Base-by-base conservation (phyloP, 2,329 filamentous ascomycete species). In the Penicillium sp. region DNA sequence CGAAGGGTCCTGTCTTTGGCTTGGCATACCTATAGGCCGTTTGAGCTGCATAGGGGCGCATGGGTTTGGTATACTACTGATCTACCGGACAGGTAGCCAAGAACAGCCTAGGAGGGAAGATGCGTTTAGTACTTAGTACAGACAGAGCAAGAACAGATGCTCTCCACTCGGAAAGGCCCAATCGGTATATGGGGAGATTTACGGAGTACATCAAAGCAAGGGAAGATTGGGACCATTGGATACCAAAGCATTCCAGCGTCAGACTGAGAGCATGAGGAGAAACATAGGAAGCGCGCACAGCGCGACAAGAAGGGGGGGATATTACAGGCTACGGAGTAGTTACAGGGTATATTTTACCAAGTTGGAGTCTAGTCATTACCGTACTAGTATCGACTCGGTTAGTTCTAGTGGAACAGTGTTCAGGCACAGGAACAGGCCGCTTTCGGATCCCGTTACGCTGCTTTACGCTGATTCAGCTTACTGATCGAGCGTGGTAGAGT, bases 251-350 rank as follows among this genome's bases (percentile, higher is more conserved):
- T 48, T 46, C 42, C 29, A 44, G 40, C 31, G 31, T 20, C 48
- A 42, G 43, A 29, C 42, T 23, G 32, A 41, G 35, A 31, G 25
- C 32, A 35, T 35, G 32, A 20, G 32, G 31, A 32, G 32, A 18
- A 35, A 18, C 32, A 29, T 12, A 29, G 23, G 43, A 53, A 55
- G 52, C 55, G 55, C 55, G 55, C 49, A 50, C 40, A 53, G 52
- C 55, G 47, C 15, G 32, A 18, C 15, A 35, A 20, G 15, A 33
- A 3, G 1, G 8, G 1, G 8, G 32, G 32, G 7, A 31, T 29
- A 29, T 9, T 29, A 12, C 8, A 12, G 27, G 7, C 10, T 29
- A 8, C 27, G 15, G 15, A 18, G 15, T 18, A 18, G 15, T 18
- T 18, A 18, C 15, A 2, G 15, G 2, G 15, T 12, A 9, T 3